Base-by-base conservation (phyloP, 345 rosid genomes). In the Populus nigra region DNA sequence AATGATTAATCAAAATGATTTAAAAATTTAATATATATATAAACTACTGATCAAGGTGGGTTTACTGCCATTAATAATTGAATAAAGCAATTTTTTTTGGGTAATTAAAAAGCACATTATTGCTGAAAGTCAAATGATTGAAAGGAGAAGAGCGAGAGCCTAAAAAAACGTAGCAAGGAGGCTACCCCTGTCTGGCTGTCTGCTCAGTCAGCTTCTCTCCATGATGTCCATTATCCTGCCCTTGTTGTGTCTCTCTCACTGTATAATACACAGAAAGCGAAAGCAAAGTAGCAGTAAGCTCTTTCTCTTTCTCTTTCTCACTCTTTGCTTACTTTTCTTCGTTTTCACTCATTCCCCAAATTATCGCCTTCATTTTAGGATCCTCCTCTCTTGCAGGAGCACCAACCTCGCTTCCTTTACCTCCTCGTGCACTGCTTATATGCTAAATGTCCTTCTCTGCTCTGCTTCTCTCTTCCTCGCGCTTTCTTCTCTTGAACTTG, bases 311-410 rank as follows among this genome's bases (percentile, higher is more conserved):
- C 72, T 67, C 36, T 20, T 59, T 68, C 39, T 65, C 71, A n/a
- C 74, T 57, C 59, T 71, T 67, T 59, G 63, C 68, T 75, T n/a
- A 59, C 86, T 76, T 86, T 82, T 69, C 89, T 87, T 84, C 71
- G 33, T 73, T 69, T 25, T 43, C 68, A 81, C 85, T 83, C 89
- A 69, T 82, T 79, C 86, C 87, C 87, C 61, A 1, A 80, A 84
- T 85, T 86, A 59, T 80, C 80, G 84, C 79, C 91, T 72, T 80
- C 81, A 75, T 82, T 79, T 74, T 7, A 35, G 90, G 83, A 75
- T 76, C 73, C 39, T 72, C 35, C 31, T 22, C 23, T 12, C 18
- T 45, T 1, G 39, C 61, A 65, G 61, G 13, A 33, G 29, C 80
- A 13, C 62, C 75, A 65, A 47, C 63, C 70, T 36, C 68, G 25